Evolutionary conservation across 129 eudicot genomes (phyloP), one percentile per base, ranked within the genome.

Genomic region (Oenanthe sinensis): DNA sequence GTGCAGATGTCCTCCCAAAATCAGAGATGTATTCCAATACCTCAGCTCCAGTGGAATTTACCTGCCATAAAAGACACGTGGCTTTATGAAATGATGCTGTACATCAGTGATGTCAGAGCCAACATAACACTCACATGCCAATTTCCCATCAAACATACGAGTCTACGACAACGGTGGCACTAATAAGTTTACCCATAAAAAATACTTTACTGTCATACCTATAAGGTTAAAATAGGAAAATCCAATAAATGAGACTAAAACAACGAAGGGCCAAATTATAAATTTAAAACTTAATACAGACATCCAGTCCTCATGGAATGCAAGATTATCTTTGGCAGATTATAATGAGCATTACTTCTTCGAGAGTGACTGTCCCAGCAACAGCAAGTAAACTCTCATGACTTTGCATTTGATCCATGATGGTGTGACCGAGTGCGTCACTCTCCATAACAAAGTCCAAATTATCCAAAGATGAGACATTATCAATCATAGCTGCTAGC

Each of bases 381-480:
- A 96, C 86, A 37, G 88, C 96, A 68, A 96, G 81, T 85, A 96
- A 86, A 79, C 95, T 84, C 87, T 96, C 97, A 75, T 96, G 94
- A 55, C 99, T 93, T 82, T 96, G 99, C 79, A 85, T 85, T 62
- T 96, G 99, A 86, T 96, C 99, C 99, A 96, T 96, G 72, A 96
- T 92, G 76, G 84, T 87, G 71, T 96, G 99, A 37, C 97, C 93
- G 26, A 96, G 97, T 39, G 99, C 99, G 78, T 90, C 99, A 85
- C 95, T 96, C 87, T 96, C 99, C 99, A 96, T 96, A 43, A 92
- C 84, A 49, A 96, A 96, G 78, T 92, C 97, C 86, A 96, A 86
- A 73, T 90, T 92, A 83, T 96, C 99, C 74, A 96, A 96, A 39
- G 99, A 96, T 73, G 99, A 81, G 48, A 96, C 89, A 78, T 96